phyloP scores from a whole-genome alignment of 805 yeast genomes.

The Cyberlindnera euphorbiae region DNA sequence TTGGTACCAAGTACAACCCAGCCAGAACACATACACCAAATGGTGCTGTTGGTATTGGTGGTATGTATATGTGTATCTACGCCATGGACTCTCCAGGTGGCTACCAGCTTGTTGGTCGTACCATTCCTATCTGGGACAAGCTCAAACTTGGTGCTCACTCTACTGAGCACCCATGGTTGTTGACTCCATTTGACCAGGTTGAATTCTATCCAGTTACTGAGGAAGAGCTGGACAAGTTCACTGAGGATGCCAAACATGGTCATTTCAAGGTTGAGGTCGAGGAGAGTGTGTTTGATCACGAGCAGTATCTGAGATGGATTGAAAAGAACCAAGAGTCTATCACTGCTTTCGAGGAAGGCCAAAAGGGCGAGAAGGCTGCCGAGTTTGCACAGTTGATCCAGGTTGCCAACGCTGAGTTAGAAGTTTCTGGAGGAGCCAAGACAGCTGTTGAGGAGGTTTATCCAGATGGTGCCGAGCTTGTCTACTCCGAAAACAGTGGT shows the following conservation, averaged over 20 bases:
- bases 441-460: conserved; percentile 47
- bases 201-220: conserved; percentile 92
- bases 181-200: conserved; percentile 89
- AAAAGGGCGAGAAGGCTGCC: conserved; percentile 76
- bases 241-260: conserved; percentile 78
- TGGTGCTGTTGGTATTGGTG: conserved; percentile 97
- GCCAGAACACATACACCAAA: conserved; percentile 94
- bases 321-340: conserved; percentile 69
- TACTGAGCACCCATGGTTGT: conserved; percentile 76
- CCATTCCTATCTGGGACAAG: conserved; percentile 98
- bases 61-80: conserved; percentile 98
- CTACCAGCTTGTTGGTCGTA: conserved; percentile 92
- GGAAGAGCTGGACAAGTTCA: conserved; percentile 65
- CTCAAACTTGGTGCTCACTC: conserved; percentile 68
- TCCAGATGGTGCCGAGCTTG: conserved; percentile 75
- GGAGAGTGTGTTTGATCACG: conserved; percentile 79
- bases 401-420: conserved; percentile 71
- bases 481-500: conserved; percentile 95
- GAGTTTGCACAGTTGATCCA: conserved; percentile 84
- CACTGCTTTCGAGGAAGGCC: conserved; percentile 57
- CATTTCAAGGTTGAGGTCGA: conserved; percentile 68
- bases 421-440: conserved; percentile 43
- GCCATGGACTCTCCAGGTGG: conserved; percentile 98
- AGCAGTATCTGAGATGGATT: conserved; percentile 73
- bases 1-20: conserved; percentile 94